Conservation (phyloP, 306 rosid species). For the Herpetospermum pedunculosum region DNA sequence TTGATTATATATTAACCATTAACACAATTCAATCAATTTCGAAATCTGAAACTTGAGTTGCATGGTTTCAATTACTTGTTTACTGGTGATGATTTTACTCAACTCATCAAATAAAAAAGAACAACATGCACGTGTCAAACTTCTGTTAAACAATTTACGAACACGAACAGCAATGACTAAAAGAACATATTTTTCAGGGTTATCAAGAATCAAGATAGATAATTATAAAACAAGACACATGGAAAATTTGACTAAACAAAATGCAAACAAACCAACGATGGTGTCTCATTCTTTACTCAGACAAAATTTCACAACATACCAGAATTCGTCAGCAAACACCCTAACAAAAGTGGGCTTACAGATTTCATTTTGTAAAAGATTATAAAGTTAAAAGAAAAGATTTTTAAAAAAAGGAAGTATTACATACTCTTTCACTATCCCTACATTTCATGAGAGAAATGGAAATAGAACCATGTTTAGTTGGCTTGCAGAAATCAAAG, state of each 20-base stretch:
- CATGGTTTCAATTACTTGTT: no score
- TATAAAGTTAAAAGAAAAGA: neutral
- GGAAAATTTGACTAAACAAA: neutral
- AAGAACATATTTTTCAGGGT: no score
- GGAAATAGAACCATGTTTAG: neutral
- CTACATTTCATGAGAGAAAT: neutral
- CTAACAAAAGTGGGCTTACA: neutral
- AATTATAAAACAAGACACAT: no score
- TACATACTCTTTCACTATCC: neutral
- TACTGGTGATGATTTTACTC: no score
- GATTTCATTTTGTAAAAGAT: neutral
- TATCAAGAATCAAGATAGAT: no score
- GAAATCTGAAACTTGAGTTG: no score
- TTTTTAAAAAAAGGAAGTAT: neutral
- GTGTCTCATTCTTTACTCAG: neutral
- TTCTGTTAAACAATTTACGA: no score
- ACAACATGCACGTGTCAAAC: no score
- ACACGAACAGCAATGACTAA: no score
- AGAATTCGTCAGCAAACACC: neutral
- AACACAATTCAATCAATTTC: no score
- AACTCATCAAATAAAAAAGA: no score
- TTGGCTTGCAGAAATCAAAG: neutral
- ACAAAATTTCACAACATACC: neutral
- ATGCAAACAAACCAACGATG: neutral
- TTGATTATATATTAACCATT: no score